These are phyloP conservation scores for Cercospora beticola DNA, from an alignment of 2,329 filamentous ascomycete species.

Conservation along the genomic window DNA sequence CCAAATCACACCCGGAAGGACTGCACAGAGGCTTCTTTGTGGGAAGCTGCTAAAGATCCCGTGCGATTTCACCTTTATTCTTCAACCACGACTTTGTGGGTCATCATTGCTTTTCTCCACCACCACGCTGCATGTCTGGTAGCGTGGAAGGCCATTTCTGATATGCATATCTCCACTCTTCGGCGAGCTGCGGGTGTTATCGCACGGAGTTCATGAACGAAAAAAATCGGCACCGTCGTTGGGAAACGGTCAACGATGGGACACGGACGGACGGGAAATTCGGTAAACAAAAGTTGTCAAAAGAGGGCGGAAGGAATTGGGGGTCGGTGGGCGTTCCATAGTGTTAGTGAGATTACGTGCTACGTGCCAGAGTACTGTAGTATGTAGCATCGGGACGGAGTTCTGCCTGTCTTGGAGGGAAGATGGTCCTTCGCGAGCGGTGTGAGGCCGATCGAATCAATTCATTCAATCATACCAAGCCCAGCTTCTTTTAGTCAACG, in stretches of 20 bases:
- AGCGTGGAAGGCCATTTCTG: background rate
- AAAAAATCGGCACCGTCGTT: background rate
- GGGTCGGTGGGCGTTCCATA: background rate
- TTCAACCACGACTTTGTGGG: background rate
- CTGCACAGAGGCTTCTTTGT: slow-evolving; percentile 34
- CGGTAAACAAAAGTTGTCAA: background rate
- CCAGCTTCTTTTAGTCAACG: background rate
- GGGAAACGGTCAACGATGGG: background rate
- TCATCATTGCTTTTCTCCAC: background rate
- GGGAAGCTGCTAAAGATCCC: slow-evolving; percentile 28
- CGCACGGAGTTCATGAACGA: background rate
- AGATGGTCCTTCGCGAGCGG: background rate
- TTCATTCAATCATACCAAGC: background rate
- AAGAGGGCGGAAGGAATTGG: background rate
- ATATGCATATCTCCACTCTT: slow-evolving; percentile 11
- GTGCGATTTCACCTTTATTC: background rate
- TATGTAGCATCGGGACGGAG: background rate
- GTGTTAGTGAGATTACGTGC: background rate
- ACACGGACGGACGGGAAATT: background rate
- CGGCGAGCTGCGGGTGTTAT: background rate
- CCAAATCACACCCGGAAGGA: slow-evolving; percentile 36
- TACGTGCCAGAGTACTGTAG: background rate
- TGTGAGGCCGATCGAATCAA: background rate
- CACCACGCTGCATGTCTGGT: background rate
- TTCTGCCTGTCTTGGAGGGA: background rate